Base-by-base conservation (phyloP, 2,329 filamentous ascomycete species). In the Fragosphaeria purpurea region DNA sequence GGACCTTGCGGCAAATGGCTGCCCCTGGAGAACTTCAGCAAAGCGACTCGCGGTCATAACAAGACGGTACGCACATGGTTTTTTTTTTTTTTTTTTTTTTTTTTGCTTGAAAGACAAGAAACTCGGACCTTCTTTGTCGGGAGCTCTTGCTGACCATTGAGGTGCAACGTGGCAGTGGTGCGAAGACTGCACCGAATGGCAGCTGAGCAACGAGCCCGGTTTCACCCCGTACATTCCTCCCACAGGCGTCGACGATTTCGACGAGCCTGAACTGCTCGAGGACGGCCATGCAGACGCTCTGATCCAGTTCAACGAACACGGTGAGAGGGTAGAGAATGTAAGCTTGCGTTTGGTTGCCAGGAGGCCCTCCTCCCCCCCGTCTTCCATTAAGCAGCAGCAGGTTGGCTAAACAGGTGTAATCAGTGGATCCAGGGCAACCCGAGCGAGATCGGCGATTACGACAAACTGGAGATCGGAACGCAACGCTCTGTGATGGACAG, bases 1-100 rank as follows among this genome's bases (percentile, higher is more conserved):
- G 67, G 67, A 0, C 65, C 65, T 10, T 70, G 68, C 47, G 54
- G 52, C 38, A 51, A 52, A 5, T 55, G 51, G 50, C 61, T 61
- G 43, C 46, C 55, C 6, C 50, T 58, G 4, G 55, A 61, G 0
- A 50, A 54, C 5, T 70, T 69, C 56, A 69, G 65, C 55, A 64
- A 63, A 53, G 60, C 13, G 13, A 65, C 66, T 11, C 60, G 65
- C 5, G 60, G 57, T 37, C 54, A 58, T 2, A 51, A 52, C 5
- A 58, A 58, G 7, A 55, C 59, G 6, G 67, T 68, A 56, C 57
- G 66, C 57, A 12, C 8, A 30, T 9, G 40, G 9, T 22, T 38
- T 10, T 39, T 6, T 37, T 37, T 37, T 37, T 6, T 11, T 37
- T 7, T 38, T 32, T 31, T 13, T 31, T 6, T 10, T 7, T 22